phyloP scores from a whole-genome alignment of 2,329 filamentous ascomycete species.

The Diplocarpon mali region DNA sequence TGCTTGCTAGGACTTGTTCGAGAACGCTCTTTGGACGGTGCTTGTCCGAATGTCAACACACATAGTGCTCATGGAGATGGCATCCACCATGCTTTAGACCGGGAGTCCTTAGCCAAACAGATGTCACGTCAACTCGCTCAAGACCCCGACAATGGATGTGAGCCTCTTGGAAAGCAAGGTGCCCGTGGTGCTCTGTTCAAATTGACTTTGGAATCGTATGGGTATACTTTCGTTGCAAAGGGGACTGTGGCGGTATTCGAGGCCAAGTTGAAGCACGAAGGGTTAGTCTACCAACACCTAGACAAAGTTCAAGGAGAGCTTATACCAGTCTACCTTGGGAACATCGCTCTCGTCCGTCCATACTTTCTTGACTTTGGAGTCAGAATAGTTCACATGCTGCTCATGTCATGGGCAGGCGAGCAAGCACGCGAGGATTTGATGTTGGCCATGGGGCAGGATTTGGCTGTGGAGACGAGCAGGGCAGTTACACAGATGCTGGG shows the following conservation, averaged over 20 bases:
- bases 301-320: constrained; percentile 26
- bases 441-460: constrained; percentile 11
- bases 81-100: constrained; percentile 8
- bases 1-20: constrained; percentile 16
- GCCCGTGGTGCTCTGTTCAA: constrained; percentile 32
- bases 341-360: constrained; percentile 27
- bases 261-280: constrained; percentile 29
- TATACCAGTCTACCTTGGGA: constrained; percentile 31
- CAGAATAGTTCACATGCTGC: constrained; percentile 17
- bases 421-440: constrained; percentile 15
- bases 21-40: constrained; percentile 11
- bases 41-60: constrained; percentile 15
- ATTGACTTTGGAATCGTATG: constrained; percentile 31
- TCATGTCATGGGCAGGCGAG: constrained; percentile 17
- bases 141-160: constrained; percentile 14
- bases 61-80: constrained; percentile 7
- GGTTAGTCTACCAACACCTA: constrained; percentile 29
- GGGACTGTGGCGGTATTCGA: constrained; percentile 28
- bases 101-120: constrained; percentile 10
- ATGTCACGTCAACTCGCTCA: constrained; percentile 11
- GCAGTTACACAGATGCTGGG: constrained; percentile 11
- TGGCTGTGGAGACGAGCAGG: constrained; percentile 10
- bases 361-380: constrained; percentile 16
- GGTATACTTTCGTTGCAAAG: constrained; percentile 36
- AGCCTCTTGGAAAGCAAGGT: constrained; percentile 23